A percentile compares a stretch with the other conserved stretches of the same genome.
phyloP scores from a whole-genome alignment of 1,284 basidiomycete species.

The Polyporus tsugae region DNA sequence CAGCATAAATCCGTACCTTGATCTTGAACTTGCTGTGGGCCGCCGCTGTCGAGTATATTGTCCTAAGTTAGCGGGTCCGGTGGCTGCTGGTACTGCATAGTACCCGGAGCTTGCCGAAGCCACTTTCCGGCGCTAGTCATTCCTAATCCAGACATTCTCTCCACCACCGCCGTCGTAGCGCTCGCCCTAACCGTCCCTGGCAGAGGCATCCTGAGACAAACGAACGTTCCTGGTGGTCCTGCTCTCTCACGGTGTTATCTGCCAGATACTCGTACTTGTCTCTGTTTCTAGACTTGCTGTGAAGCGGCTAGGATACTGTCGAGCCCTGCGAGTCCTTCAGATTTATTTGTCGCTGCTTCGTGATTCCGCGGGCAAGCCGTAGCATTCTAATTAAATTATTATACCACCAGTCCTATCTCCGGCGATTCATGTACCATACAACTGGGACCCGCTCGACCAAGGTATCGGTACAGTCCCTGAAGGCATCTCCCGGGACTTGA shows the following conservation, averaged over 20 bases:
- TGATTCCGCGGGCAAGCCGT: slow-evolving; percentile 3
- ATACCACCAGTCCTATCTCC: background rate
- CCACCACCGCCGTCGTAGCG: background rate
- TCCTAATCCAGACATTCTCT: slow-evolving; percentile 17
- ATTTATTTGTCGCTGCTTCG: background rate
- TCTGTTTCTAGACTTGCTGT: background rate
- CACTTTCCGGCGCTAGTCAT: background rate
- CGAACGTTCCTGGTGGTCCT: background rate
- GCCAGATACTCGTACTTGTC: background rate
- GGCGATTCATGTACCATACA: background rate
- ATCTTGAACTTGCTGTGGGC: slow-evolving; percentile 46
- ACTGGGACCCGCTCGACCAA: background rate
- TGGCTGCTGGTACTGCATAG: slow-evolving; percentile 43
- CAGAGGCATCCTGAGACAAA: no score
- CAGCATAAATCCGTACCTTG: slow-evolving; percentile 43
- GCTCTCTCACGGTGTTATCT: no score
- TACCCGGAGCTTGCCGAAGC: slow-evolving; percentile 37
- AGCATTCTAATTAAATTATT: background rate
- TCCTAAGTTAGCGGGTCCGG: slow-evolving; percentile 31
- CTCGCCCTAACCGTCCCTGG: background rate
- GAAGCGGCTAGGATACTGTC: background rate
- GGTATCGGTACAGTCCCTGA: background rate
- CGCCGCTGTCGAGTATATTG: slow-evolving; percentile 42
- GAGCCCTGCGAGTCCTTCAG: background rate
- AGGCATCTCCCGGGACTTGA: background rate